Conservation (phyloP, 441 rosid genomes). For the Euphorbia celastroides region DNA sequence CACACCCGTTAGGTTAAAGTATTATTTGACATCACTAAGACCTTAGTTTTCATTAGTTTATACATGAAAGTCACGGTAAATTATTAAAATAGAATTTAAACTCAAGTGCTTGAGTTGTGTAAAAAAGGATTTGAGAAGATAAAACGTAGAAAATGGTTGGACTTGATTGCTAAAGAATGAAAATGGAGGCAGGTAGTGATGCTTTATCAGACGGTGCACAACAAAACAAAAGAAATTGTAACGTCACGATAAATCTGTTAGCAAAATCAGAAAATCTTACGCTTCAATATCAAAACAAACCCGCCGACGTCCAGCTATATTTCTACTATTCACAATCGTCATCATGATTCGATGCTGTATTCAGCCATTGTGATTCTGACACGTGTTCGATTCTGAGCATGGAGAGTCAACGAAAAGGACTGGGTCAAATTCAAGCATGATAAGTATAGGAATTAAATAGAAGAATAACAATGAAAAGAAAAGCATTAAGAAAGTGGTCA, state of each 20-base stretch:
- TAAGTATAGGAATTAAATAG: neutral
- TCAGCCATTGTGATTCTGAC: neutral
- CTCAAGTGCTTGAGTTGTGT: too few species aligned
- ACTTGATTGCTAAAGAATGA: too few species aligned
- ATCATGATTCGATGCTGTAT: neutral
- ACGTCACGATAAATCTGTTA: neutral
- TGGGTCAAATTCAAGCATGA: constrained; percentile 7
- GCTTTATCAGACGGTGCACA: neutral
- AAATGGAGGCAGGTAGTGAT: too few species aligned
- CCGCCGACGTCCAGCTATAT: neutral
- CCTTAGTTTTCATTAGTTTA: too few species aligned
- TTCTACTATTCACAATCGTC: neutral
- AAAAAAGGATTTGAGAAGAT: too few species aligned
- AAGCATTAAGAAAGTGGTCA: neutral
- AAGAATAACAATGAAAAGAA: too few species aligned
- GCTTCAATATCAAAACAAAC: neutral
- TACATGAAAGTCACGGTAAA: too few species aligned
- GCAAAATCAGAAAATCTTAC: neutral
- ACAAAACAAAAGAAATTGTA: neutral
- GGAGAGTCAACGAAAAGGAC: constrained; percentile 7
- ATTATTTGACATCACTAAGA: too few species aligned
- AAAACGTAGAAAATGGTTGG: too few species aligned
- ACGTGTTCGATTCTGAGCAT: neutral
- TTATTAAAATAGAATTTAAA: too few species aligned
- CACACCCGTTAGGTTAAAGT: too few species aligned